Evolutionary conservation across 768 basidiomycete genomes (phyloP), one percentile per base, ranked within the genome.

Genomic region (Rickenella mellea): DNA sequence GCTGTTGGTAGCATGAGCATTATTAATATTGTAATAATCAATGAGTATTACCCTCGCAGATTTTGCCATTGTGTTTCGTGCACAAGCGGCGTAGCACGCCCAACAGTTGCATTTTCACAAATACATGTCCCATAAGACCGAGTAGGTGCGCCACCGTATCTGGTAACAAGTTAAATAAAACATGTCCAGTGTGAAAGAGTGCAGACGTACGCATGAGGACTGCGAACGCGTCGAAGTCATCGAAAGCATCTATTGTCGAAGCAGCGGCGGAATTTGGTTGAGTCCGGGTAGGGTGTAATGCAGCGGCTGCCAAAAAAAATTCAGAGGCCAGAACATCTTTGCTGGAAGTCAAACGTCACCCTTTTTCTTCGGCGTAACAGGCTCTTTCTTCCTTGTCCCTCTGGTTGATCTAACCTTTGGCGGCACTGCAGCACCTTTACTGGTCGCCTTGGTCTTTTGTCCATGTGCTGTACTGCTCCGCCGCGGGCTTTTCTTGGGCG

Each of bases 101-200:
- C 20, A 97, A 67, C 3, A 82, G 58, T 37, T 76, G 78, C 4
- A 91, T 68, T 45, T 81, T 82, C 14, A 73, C 66, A 4, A 91
- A 60, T 2, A 73, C 63, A 14, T 84, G 69, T 0, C 80, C 82
- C 3, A 91, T 60, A 7, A 90, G 50, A 2, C 86, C 83, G 14
- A 89, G 69, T 31, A 93, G 61, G 35, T 76, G 68, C 0, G 74
- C 59, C 15, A 68, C 63, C 48, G 78, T 68, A 45, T 76, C 81
- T 84, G 48, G 11, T 31, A 22, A 19, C 12, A 14, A 35, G 20
- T 20, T 45, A 36, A 33, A 39, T 37, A 31, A 45, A 17, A 27
- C 17, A 27, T 15, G n/a, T 9, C 7, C n/a, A n/a, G n/a, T n/a
- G n/a, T n/a, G 28, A 26, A 5, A 39, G 33, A 6, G 24, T 21